phyloP scores from a whole-genome alignment of 1,284 basidiomycete species.

The Trichosporon asahii region DNA sequence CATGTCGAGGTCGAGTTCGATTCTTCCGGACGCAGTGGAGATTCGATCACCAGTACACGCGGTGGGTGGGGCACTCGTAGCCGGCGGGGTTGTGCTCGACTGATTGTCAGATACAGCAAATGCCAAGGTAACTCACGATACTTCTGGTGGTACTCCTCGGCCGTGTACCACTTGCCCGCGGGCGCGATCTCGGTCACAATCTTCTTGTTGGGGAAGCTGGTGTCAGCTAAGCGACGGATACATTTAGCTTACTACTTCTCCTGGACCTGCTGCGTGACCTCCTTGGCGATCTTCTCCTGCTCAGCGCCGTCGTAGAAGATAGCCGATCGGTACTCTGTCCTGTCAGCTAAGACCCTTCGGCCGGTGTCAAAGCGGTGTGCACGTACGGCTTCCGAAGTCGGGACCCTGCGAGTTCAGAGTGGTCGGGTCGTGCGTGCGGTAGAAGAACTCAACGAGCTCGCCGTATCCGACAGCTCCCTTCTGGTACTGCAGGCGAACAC shows the following conservation, averaged over 20 bases:
- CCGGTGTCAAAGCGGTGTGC: neutral
- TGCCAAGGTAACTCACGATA: slow-evolving; percentile 56
- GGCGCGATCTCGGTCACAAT: slow-evolving; percentile 73
- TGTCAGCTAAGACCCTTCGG: too few relatives aligned
- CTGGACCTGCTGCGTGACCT: slow-evolving; percentile 80
- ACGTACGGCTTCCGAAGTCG: slow-evolving; percentile 73
- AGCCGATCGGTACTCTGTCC: slow-evolving; percentile 82
- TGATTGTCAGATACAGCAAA: slow-evolving; percentile 19
- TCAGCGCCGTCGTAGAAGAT: slow-evolving; percentile 79
- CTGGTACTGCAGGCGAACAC: slow-evolving; percentile 80
- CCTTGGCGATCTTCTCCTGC: slow-evolving; percentile 70
- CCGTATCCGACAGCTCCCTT: slow-evolving; percentile 71
- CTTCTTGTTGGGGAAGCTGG: slow-evolving; percentile 66
- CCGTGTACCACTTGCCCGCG: slow-evolving; percentile 72
- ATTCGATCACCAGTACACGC: slow-evolving; percentile 50
- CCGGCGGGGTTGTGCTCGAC: slow-evolving; percentile 53
- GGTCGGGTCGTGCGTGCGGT: slow-evolving; percentile 91
- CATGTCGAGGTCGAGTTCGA: neutral
- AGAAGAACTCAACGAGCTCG: slow-evolving; percentile 89
- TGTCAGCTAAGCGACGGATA: too few relatives aligned
- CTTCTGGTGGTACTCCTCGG: slow-evolving; percentile 79
- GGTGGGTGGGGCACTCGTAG: slow-evolving; percentile 55
- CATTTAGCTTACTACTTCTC: slow-evolving; percentile 65
- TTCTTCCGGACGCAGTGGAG: neutral
- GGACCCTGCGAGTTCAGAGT: slow-evolving; percentile 72